Evolutionary conservation across 1,139 yeast species (phyloP).

Genomic region (Taphrina pruni): DNA sequence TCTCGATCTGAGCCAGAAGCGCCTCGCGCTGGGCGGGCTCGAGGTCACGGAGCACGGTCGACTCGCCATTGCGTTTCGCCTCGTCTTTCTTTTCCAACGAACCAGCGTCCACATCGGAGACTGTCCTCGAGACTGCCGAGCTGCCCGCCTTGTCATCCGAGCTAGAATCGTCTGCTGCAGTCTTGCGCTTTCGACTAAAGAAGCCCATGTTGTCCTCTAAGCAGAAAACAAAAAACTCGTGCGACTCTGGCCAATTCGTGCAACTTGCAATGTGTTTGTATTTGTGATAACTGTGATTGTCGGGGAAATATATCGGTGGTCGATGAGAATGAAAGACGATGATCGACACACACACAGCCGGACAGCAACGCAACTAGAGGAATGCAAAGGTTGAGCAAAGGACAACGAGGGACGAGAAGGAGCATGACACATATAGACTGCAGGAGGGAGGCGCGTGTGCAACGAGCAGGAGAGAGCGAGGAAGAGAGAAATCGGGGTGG

Average conservation of each 20-base stretch:
- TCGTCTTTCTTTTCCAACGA: neutral
- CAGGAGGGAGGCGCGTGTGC: no score
- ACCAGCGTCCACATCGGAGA: neutral
- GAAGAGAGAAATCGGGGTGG: neutral
- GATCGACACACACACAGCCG: no score
- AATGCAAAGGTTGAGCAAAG: no score
- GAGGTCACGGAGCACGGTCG: constrained; percentile 20
- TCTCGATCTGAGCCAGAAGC: constrained; percentile 35
- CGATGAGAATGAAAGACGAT: no score
- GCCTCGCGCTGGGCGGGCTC: constrained; percentile 32
- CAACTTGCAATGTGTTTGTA: no score
- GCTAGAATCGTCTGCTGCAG: neutral
- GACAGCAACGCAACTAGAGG: no score
- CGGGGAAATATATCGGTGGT: no score
- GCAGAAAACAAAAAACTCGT: neutral
- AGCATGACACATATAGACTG: no score
- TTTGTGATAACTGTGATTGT: no score
- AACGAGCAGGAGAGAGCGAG: no score
- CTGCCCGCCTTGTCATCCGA: constrained; percentile 5
- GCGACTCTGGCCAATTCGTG: no score
- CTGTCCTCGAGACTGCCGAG: constrained; percentile 4
- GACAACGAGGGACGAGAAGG: no score
- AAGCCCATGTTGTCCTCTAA: neutral
- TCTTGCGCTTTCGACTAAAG: neutral
- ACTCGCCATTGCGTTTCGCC: constrained; percentile 7